Base-by-base conservation (phyloP, 257 asterid species). In the Gentiana dahurica region DNA sequence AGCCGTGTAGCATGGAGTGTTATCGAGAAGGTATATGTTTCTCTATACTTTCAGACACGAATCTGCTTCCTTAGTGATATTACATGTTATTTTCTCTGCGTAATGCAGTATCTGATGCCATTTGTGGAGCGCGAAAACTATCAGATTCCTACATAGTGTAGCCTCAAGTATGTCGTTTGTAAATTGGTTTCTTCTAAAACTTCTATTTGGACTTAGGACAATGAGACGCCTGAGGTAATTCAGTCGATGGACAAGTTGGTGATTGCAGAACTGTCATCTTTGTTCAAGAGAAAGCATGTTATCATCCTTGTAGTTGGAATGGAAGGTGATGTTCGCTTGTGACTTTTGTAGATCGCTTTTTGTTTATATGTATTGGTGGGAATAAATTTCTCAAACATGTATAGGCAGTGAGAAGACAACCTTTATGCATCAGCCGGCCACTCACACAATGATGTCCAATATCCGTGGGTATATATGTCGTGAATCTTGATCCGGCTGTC, bases 391-490 rank as follows among this genome's bases (percentile, higher is more conserved):
- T 47, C 59, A 32, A 54, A 72, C 44, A 34, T 66, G 53, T 8
- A 53, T 69, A 91, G 98, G 96, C 52, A 81, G 98, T 65, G 96
- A 96, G 49, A 91, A 91, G 79, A 91, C 98, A 12, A 91, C 98
- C 2, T 87, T 87, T 64, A 85, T 91, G 64, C 87, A 87, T 62
- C 70, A 89, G 37, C 85, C 87, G 47, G 92, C 81, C 43, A 65
- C 81, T 67, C 98, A 87, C 80, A 87, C 98, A 12, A 73, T 59
- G 91, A 82, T 78, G n/a, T 81, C 96, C 46, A 83, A 83, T 53
- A 69, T 75, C 47, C 79, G 89, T 44, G 95, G 96, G 13, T 91
- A 91, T 75, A 15, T 89, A 89, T 73, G 96, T 91, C 53, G 64
- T 91, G 76, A 91, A 91, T 75, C 94, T 91, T 62, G 98, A 87